phyloP scores from a whole-genome alignment of 2,329 filamentous ascomycete species.

The Claviceps sp. region DNA sequence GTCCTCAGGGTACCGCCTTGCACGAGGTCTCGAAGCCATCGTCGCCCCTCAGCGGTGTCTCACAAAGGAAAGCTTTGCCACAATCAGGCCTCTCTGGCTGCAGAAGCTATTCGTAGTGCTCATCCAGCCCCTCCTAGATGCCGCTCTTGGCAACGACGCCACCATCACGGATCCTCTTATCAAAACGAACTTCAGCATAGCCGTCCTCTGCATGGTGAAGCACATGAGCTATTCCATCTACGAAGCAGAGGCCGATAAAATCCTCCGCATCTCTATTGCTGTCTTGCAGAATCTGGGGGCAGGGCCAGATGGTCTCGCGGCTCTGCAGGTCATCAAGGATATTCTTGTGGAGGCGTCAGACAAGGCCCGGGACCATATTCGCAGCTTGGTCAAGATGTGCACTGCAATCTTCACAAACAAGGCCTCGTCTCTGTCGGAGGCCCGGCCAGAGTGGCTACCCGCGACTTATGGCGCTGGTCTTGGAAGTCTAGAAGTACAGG shows the following conservation, averaged over 20 bases:
- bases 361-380: conserved; percentile 33
- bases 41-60: conserved; percentile 26
- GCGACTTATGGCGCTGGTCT: conserved; percentile 10
- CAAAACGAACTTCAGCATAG: conserved; percentile 30
- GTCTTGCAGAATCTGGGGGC: conserved; percentile 28
- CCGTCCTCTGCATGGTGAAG: conserved; percentile 33
- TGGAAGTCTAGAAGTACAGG: conserved; percentile 12
- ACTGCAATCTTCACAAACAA: conserved; percentile 24
- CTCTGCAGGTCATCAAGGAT: conserved; percentile 33
- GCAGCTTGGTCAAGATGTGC: conserved; percentile 33
- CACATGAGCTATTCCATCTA: conserved; percentile 38
- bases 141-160: conserved; percentile 22
- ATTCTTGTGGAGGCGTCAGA: conserved; percentile 33
- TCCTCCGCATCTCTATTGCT: conserved; percentile 36
- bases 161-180: conserved; percentile 14
- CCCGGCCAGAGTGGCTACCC: conserved; percentile 18
- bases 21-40: conserved; percentile 28
- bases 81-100: conserved; percentile 31
- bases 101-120: conserved; percentile 37
- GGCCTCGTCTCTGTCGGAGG: conserved; percentile 11
- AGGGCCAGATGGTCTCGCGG: conserved; percentile 31
- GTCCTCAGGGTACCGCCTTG: conserved; percentile 25
- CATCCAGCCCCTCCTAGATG: conserved; percentile 29
- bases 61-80: conserved; percentile 26
- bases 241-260: conserved; percentile 32